Evolutionary conservation across 352 stramenopile species (phyloP).

Genomic region (Globisporangium yorkense): DNA sequence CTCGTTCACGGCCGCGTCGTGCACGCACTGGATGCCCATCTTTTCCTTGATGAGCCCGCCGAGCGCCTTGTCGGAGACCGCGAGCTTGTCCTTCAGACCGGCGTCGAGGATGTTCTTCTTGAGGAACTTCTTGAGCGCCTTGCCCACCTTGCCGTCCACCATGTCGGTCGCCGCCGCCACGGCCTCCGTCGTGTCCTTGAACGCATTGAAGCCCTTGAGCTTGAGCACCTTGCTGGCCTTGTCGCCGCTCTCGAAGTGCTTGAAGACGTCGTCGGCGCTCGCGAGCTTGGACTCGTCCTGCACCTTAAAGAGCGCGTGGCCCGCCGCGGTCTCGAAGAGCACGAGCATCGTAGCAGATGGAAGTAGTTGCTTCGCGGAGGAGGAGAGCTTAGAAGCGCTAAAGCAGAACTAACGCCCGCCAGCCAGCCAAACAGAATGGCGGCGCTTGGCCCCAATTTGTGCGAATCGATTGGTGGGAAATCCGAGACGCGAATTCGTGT

Average conservation of each 20-base stretch:
- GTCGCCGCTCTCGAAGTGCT: conserved; percentile 89
- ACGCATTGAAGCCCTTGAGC: conserved; percentile 97
- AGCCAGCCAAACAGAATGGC: not conserved
- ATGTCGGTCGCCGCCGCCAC: conserved; percentile 95
- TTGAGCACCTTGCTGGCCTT: conserved; percentile 92
- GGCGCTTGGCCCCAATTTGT: too few relatives aligned
- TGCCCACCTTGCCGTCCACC: conserved; percentile 97
- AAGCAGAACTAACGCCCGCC: conserved; percentile 1
- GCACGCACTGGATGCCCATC: conserved; percentile 90
- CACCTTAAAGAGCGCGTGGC: conserved; percentile 99
- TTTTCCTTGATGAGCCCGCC: conserved; percentile 98
- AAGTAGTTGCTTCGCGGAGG: too few relatives aligned
- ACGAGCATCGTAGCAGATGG: conserved; percentile 90
- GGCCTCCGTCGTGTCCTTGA: conserved; percentile 98
- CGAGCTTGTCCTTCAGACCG: conserved; percentile 93
- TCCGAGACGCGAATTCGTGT: too few relatives aligned
- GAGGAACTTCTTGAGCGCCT: conserved; percentile 98
- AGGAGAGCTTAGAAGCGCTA: conserved; percentile 1
- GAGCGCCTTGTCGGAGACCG: conserved; percentile 96
- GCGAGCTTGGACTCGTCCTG: conserved; percentile 91
- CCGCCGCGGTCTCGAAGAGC: conserved; percentile 98
- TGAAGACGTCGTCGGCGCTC: conserved; percentile 87
- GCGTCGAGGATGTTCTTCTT: conserved; percentile 98
- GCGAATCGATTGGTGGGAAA: not conserved
- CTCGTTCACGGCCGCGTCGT: conserved; percentile 92